These are phyloP conservation scores for Cytospora mali DNA, from an alignment of 2,329 filamentous ascomycete species.

Conservation along the genomic window DNA sequence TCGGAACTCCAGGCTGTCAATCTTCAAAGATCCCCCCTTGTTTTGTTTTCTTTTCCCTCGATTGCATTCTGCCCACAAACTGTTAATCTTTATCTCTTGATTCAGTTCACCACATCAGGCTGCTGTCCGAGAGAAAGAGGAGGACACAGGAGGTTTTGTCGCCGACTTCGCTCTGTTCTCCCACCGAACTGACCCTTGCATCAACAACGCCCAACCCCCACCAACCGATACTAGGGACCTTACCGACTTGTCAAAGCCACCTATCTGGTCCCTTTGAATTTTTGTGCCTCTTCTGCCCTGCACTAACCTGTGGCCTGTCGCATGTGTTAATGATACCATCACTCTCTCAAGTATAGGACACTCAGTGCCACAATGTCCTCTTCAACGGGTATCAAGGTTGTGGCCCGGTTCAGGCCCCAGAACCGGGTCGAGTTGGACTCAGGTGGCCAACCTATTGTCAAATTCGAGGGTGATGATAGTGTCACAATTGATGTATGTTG, in stretches of 20 bases:
- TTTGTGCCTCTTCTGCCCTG: slow-evolving; percentile 1
- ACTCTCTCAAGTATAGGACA: slow-evolving; percentile 33
- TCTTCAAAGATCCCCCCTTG: neutral
- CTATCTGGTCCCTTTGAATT: slow-evolving; percentile 23
- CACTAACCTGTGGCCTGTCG: slow-evolving; percentile 23
- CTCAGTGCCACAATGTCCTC: slow-evolving; percentile 53
- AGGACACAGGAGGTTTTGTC: neutral
- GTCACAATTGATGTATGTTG: slow-evolving; percentile 79
- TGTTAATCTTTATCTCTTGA: neutral
- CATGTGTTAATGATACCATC: slow-evolving; percentile 34
- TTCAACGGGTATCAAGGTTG: slow-evolving; percentile 77
- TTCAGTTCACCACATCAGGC: neutral
- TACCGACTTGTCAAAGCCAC: slow-evolving; percentile 24
- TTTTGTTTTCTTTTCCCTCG: neutral
- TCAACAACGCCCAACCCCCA: neutral
- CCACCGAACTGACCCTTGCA: slow-evolving; percentile 15
- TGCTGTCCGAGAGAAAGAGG: neutral
- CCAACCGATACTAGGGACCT: slow-evolving; percentile 14
- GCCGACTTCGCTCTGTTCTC: slow-evolving; percentile 20
- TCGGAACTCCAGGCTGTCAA: neutral
- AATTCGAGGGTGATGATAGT: slow-evolving; percentile 86
- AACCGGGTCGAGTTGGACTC: slow-evolving; percentile 91
- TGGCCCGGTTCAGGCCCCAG: slow-evolving; percentile 96
- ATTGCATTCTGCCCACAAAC: neutral
- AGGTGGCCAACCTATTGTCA: slow-evolving; percentile 89